phyloP scores from a whole-genome alignment of 768 basidiomycete genomes.

The Candolleomyces aberdarensis region DNA sequence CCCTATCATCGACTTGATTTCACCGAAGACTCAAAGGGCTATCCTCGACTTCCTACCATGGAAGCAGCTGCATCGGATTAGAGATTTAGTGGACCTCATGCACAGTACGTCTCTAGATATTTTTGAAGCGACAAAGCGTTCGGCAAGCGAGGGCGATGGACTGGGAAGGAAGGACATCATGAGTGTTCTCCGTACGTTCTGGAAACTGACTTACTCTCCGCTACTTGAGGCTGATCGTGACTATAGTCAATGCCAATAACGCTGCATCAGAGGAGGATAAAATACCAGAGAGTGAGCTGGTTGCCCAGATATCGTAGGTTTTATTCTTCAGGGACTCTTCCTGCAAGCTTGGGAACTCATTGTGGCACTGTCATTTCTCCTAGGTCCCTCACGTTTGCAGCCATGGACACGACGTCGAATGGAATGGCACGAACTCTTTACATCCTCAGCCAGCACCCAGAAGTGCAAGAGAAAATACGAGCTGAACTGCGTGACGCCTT shows the following conservation, averaged over 20 bases:
- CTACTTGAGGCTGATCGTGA: background rate
- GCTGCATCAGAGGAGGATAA: constrained; percentile 26
- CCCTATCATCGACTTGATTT: constrained; percentile 21
- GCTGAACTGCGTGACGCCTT: constrained; percentile 30
- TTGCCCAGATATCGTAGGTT: constrained; percentile 33
- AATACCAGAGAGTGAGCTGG: constrained; percentile 33
- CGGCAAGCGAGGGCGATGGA: constrained; percentile 27
- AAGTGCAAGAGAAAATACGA: constrained; percentile 36
- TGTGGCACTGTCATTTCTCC: constrained; percentile 6
- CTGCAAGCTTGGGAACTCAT: too few relatives aligned
- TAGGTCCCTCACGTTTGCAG: constrained; percentile 38
- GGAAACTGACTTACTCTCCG: background rate
- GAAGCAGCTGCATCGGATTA: constrained; percentile 21
- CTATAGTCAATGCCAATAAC: constrained; percentile 38
- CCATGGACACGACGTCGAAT: constrained; percentile 41
- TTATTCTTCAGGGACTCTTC: constrained; percentile 15
- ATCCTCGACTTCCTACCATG: constrained; percentile 31
- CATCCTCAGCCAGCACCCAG: constrained; percentile 29
- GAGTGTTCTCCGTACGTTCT: constrained; percentile 39
- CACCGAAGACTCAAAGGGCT: constrained; percentile 24
- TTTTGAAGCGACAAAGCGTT: constrained; percentile 28
- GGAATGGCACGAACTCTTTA: constrained; percentile 32
- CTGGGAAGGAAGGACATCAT: constrained; percentile 45
- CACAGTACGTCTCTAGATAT: constrained; percentile 29
- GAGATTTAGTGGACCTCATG: constrained; percentile 31